Conservation (phyloP, 495 filamentous ascomycete species). For the Pseudomonodictys pantanalensis region DNA sequence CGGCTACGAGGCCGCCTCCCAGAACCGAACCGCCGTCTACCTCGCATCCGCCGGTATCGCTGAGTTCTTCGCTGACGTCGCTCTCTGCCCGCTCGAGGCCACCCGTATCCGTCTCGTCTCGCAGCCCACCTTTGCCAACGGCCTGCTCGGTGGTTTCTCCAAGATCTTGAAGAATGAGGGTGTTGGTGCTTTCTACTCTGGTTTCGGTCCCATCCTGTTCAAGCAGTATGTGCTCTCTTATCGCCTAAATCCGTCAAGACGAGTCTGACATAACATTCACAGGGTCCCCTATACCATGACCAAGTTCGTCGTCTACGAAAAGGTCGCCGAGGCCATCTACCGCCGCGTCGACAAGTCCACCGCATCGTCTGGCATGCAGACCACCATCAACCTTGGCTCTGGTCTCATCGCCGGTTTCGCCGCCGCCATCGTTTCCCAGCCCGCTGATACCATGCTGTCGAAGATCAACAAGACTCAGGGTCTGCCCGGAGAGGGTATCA, state of each 20-base stretch:
- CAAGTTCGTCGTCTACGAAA: conserved; percentile 99
- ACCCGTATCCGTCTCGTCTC: conserved; percentile 45
- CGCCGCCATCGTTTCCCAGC: conserved; percentile 92
- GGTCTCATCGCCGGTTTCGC: conserved; percentile 98
- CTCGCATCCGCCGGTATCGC: conserved; percentile 44
- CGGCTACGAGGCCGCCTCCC: conserved; percentile 44
- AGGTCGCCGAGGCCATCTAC: conserved; percentile 82
- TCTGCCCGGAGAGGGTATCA: conserved; percentile 90
- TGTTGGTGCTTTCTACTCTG: conserved; percentile 46
- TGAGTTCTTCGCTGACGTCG: conserved; percentile 49
- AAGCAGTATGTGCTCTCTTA: conserved; percentile 57
- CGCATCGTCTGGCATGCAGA: conserved; percentile 72
- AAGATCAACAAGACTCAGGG: conserved; percentile 99
- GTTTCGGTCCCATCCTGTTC: conserved; percentile 49
- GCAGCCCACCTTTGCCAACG: conserved; percentile 45
- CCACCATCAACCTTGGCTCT: conserved; percentile 86
- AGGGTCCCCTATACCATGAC: conserved; percentile 99
- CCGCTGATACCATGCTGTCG: conserved; percentile 97
- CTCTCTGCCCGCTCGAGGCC: conserved; percentile 46
- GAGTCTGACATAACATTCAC: conserved; percentile 1
- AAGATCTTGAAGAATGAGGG: conserved; percentile 46
- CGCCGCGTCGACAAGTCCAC: conserved; percentile 69
- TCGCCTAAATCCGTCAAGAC: neutral
- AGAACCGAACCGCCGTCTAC: conserved; percentile 48
- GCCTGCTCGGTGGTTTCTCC: conserved; percentile 42